Evolutionary conservation across 371 early-diverging fungal genomes (phyloP).

Genomic region (Parasitella parasitica): DNA sequence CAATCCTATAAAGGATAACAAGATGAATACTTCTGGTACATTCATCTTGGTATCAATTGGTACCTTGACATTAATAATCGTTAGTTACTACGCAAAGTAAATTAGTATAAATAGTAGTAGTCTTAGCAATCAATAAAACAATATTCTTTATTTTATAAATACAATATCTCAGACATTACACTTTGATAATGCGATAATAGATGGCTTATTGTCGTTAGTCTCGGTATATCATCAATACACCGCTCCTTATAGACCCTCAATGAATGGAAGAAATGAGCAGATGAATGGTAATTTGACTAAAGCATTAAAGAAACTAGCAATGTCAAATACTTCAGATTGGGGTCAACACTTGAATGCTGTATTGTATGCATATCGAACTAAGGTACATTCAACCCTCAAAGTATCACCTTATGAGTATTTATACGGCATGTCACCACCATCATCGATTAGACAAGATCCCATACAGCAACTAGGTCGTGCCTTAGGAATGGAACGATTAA

Average conservation of each 20-base stretch:
- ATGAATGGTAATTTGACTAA: constrained; percentile 17
- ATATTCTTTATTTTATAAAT: background rate
- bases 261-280: constrained; percentile 19
- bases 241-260: constrained; percentile 16
- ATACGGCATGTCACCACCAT: background rate
- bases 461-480: background rate
- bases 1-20: background rate
- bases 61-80: background rate
- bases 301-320: constrained; percentile 1
- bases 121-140: background rate
- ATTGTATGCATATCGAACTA: constrained; percentile 6
- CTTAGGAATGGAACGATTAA: background rate
- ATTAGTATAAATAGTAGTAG: background rate
- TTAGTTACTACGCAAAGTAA: background rate
- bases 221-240: constrained; percentile 1
- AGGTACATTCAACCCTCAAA: background rate
- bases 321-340: background rate
- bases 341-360: background rate
- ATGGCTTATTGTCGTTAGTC: background rate
- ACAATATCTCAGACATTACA: background rate
- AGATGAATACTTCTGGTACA: background rate
- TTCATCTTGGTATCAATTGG: background rate
- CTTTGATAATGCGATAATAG: constrained; percentile 1
- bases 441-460: background rate
- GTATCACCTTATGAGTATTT: constrained; percentile 3